Percentiles rank a stretch among this genome's conserved stretches.
Conservation (phyloP, 257 asterid species). For the Phtheirospermum japonicum region DNA sequence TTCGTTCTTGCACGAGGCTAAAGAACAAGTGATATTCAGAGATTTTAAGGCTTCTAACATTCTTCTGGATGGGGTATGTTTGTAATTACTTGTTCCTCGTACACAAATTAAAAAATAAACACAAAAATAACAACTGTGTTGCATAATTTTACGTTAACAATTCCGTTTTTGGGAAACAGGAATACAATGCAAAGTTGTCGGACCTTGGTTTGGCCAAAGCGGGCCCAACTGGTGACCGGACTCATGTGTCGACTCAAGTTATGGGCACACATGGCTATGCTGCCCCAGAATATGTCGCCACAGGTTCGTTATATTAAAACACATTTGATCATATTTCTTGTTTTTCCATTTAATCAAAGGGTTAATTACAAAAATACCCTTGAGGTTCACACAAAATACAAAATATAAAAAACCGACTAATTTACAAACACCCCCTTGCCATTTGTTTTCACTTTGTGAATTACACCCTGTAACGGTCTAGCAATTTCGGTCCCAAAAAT, state of each 20-base stretch:
- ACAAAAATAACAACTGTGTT: too few relatives aligned
- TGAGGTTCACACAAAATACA: background rate
- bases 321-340: too few relatives aligned
- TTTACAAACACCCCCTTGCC: background rate
- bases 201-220: constrained; percentile 10
- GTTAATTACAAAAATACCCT: background rate
- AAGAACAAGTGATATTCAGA: constrained; percentile 78
- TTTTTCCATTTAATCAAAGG: too few relatives aligned
- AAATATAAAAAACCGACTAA: too few relatives aligned
- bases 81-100: background rate
- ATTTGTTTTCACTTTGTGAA: too few relatives aligned
- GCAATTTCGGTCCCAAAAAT: too few relatives aligned
- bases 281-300: constrained; percentile 4
- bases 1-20: constrained; percentile 81
- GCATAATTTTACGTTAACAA: too few relatives aligned
- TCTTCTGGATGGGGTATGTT: constrained; percentile 76
- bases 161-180: background rate
- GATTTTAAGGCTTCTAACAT: constrained; percentile 93
- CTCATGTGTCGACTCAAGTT: background rate
- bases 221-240: constrained; percentile 5
- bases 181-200: constrained; percentile 6
- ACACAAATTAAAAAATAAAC: too few relatives aligned
- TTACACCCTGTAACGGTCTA: too few relatives aligned
- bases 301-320: too few relatives aligned
- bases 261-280: constrained; percentile 2